Evolutionary conservation across 2,329 filamentous ascomycete species (phyloP).

Genomic region (Aspergillus vadensis): DNA sequence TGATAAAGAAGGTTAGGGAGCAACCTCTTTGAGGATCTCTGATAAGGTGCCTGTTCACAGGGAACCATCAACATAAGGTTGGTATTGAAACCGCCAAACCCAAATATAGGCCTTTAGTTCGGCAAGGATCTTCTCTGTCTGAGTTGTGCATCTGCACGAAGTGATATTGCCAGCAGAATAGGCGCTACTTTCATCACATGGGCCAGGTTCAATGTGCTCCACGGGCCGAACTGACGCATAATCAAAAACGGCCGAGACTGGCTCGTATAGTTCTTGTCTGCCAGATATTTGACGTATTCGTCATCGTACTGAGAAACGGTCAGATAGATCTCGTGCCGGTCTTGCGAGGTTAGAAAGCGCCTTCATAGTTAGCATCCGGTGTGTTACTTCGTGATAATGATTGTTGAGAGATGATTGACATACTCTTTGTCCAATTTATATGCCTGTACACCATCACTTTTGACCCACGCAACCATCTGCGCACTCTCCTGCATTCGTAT

Average conservation of each 20-base stretch:
- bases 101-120: neutral
- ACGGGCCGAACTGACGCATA: conserved; percentile 16
- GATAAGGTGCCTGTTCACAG: too few species aligned
- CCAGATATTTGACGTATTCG: conserved; percentile 10
- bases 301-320: conserved; percentile 8
- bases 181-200: neutral
- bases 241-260: conserved; percentile 6
- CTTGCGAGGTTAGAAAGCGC: conserved; percentile 6
- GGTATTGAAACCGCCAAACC: neutral
- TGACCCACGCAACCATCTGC: neutral
- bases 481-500: conserved; percentile 22
- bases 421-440: neutral
- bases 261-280: neutral
- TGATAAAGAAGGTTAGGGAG: too few species aligned
- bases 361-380: neutral
- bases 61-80: too few species aligned
- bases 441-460: too few species aligned
- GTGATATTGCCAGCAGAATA: conserved; percentile 2
- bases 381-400: neutral
- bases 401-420: neutral
- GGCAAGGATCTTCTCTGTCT: neutral
- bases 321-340: conserved; percentile 9
- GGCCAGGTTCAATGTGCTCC: neutral
- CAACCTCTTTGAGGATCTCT: too few species aligned
- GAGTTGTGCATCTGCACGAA: neutral